These are phyloP conservation scores for Colletotrichum cordylinicola DNA, from an alignment of 2,329 filamentous ascomycete genomes.

Conservation along the genomic window DNA sequence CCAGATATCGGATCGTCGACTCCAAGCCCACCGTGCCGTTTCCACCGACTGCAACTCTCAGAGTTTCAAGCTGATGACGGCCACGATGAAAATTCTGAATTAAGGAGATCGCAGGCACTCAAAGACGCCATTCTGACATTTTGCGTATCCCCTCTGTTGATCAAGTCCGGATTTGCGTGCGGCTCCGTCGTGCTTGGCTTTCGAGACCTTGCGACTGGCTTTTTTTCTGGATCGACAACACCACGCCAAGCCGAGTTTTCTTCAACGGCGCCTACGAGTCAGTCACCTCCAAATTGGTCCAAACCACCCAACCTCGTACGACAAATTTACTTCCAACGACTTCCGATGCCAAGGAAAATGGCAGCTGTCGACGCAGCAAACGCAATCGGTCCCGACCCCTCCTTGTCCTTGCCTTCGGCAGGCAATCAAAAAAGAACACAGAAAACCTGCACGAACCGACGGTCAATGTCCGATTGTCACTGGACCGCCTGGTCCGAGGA, in stretches of 20 bases:
- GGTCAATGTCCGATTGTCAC: conserved; percentile 2
- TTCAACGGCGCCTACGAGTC: conserved; percentile 1
- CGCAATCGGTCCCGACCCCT: conserved; percentile 5
- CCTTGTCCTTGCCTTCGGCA: neutral
- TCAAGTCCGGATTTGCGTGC: neutral
- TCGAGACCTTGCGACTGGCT: neutral
- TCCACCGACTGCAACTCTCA: conserved; percentile 7
- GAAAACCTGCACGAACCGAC: conserved; percentile 2
- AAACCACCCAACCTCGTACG: conserved; percentile 12
- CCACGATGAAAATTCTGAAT: neutral
- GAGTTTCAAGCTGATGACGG: conserved; percentile 8
- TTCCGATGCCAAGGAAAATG: conserved; percentile 15
- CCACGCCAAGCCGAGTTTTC: neutral
- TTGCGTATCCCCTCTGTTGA: neutral
- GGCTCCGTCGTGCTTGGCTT: neutral
- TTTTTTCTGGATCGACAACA: neutral
- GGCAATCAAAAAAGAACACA: neutral
- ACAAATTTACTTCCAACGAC: conserved; percentile 2
- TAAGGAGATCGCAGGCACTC: neutral
- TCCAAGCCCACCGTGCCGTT: neutral
- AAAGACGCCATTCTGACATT: neutral
- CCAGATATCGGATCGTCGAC: neutral
- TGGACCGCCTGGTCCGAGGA: neutral
- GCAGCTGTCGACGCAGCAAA: neutral
- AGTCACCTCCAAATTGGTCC: neutral